Conservation (phyloP, 2,329 filamentous ascomycete species). For the Fusarium devonianum region DNA sequence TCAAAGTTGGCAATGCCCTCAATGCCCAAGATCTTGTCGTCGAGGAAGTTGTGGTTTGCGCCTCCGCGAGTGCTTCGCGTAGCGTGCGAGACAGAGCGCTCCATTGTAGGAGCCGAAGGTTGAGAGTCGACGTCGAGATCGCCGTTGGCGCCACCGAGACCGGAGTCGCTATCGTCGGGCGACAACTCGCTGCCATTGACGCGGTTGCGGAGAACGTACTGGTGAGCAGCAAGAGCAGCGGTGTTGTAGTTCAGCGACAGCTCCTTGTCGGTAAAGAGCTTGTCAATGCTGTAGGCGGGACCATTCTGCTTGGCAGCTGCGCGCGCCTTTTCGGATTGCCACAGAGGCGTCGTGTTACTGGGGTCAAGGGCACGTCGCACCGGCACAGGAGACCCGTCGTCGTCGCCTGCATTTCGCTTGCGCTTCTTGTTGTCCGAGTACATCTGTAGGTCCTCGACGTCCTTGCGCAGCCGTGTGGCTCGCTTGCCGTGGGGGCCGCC, state of each 20-base stretch:
- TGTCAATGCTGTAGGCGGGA: slow-evolving; percentile 70
- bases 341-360: slow-evolving; percentile 66
- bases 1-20: slow-evolving; percentile 68
- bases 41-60: slow-evolving; percentile 61
- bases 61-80: slow-evolving; percentile 67
- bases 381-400: slow-evolving; percentile 69
- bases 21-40: slow-evolving; percentile 65
- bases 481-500: slow-evolving; percentile 70
- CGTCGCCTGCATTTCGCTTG: slow-evolving; percentile 66
- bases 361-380: slow-evolving; percentile 63
- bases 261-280: slow-evolving; percentile 75
- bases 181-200: slow-evolving; percentile 58
- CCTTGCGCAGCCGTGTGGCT: slow-evolving; percentile 67
- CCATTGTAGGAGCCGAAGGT: slow-evolving; percentile 64
- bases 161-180: slow-evolving; percentile 61
- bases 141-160: slow-evolving; percentile 59
- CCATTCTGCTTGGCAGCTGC: slow-evolving; percentile 63
- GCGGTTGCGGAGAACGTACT: slow-evolving; percentile 66
- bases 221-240: slow-evolving; percentile 68
- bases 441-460: slow-evolving; percentile 64
- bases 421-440: slow-evolving; percentile 67
- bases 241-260: slow-evolving; percentile 70
- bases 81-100: slow-evolving; percentile 68
- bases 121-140: slow-evolving; percentile 57
- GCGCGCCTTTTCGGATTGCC: slow-evolving; percentile 67